These are phyloP conservation scores for Diaporthe batatas DNA, from an alignment of 2,329 filamentous ascomycete species.

Conservation along the genomic window DNA sequence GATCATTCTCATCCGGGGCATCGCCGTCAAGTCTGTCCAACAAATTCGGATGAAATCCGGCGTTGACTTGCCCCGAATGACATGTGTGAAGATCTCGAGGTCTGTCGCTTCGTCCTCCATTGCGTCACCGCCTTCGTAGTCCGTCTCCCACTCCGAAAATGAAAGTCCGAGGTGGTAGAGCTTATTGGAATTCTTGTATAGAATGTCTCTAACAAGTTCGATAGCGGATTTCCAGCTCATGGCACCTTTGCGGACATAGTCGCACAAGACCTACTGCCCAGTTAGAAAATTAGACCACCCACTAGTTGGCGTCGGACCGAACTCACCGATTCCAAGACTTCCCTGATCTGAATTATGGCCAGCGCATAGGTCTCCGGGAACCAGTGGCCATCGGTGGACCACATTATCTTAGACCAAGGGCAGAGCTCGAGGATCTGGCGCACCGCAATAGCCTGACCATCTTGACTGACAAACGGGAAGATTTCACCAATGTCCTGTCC, in stretches of 20 bases:
- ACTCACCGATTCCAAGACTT: constrained; percentile 75
- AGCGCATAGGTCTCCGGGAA: constrained; percentile 84
- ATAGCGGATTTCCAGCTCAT: constrained; percentile 73
- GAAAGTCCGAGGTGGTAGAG: constrained; percentile 74
- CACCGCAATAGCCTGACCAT: constrained; percentile 79
- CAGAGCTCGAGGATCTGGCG: constrained; percentile 81
- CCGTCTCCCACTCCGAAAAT: constrained; percentile 51
- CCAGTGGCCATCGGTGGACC: constrained; percentile 85
- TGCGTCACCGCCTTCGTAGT: constrained; percentile 41
- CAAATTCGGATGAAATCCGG: constrained; percentile 79
- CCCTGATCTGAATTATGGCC: constrained; percentile 78
- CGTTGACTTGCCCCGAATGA: constrained; percentile 62
- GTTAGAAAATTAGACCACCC: constrained; percentile 35
- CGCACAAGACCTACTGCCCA: constrained; percentile 68
- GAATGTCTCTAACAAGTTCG: constrained; percentile 73
- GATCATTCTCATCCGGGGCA: constrained; percentile 74
- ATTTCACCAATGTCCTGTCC: constrained; percentile 81
- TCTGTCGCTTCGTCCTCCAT: constrained; percentile 49
- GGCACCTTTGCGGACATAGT: constrained; percentile 75
- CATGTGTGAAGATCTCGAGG: constrained; percentile 52
- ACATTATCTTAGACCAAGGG: constrained; percentile 80
- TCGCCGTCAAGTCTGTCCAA: constrained; percentile 84
- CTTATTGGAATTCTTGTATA: constrained; percentile 84
- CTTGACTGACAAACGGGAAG: constrained; percentile 81
- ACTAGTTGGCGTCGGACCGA: background rate